phyloP scores from a whole-genome alignment of 2,329 filamentous ascomycete species.

The Calonectria fujianensis region DNA sequence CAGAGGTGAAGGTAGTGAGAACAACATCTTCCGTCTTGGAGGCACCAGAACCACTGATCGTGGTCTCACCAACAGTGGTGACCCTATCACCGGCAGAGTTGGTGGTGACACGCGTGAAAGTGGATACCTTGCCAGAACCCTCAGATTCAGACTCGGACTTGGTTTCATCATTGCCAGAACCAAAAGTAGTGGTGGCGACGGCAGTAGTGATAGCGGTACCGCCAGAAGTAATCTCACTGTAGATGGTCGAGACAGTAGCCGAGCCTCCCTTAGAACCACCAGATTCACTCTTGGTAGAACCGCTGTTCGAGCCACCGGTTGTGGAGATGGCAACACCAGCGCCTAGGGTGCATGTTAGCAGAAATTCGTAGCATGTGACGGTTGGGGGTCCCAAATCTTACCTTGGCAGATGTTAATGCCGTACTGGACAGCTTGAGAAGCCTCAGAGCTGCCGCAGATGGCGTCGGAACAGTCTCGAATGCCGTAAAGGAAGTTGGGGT shows the following conservation, averaged over 20 bases:
- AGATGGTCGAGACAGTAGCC: slow-evolving; percentile 60
- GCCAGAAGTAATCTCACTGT: slow-evolving; percentile 61
- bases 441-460: slow-evolving; percentile 62
- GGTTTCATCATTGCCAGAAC: slow-evolving; percentile 33
- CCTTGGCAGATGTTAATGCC: slow-evolving; percentile 63
- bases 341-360: slow-evolving; percentile 41
- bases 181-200: slow-evolving; percentile 61
- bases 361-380: background rate
- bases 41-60: slow-evolving; percentile 45
- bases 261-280: slow-evolving; percentile 43
- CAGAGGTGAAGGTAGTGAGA: slow-evolving; percentile 50
- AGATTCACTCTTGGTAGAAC: slow-evolving; percentile 42
- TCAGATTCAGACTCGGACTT: slow-evolving; percentile 52
- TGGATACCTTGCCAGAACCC: slow-evolving; percentile 45
- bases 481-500: slow-evolving; percentile 68
- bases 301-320: slow-evolving; percentile 45
- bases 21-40: slow-evolving; percentile 47
- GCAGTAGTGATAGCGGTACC: slow-evolving; percentile 59
- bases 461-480: slow-evolving; percentile 70
- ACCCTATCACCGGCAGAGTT: slow-evolving; percentile 49
- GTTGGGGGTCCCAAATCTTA: slow-evolving; percentile 49
- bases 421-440: slow-evolving; percentile 62
- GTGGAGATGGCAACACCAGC: slow-evolving; percentile 62
- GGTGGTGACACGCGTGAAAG: slow-evolving; percentile 55
- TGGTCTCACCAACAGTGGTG: slow-evolving; percentile 45